A percentile compares a stretch with the other conserved stretches of the same genome.
phyloP scores from a whole-genome alignment of 2,329 filamentous ascomycete genomes.

The Ustulina deusta region DNA sequence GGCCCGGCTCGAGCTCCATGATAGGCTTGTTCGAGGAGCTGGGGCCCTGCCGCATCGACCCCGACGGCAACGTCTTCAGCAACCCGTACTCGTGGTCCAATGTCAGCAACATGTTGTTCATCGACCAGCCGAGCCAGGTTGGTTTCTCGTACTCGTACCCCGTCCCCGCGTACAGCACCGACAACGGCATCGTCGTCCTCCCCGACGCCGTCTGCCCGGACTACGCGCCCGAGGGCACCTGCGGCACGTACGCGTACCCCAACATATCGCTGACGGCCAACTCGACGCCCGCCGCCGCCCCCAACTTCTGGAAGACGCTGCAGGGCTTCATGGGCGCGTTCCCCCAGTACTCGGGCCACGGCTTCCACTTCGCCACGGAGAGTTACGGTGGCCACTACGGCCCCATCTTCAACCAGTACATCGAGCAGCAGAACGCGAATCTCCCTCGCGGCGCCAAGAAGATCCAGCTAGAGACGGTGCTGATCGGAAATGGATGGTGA shows the following conservation, averaged over 20 bases:
- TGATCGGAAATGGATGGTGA: constrained; percentile 68
- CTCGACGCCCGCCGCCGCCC: constrained; percentile 64
- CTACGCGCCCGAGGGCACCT: constrained; percentile 58
- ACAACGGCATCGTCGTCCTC: constrained; percentile 55
- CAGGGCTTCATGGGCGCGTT: constrained; percentile 74
- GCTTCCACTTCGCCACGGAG: constrained; percentile 68
- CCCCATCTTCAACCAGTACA: constrained; percentile 65
- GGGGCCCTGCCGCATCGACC: constrained; percentile 56
- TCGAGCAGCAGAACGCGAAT: constrained; percentile 60
- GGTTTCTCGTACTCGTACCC: constrained; percentile 64
- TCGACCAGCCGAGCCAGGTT: constrained; percentile 70
- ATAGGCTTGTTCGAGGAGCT: constrained; percentile 66
- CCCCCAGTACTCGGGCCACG: constrained; percentile 61
- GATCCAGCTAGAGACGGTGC: constrained; percentile 62
- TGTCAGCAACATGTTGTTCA: constrained; percentile 69
- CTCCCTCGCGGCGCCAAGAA: constrained; percentile 56
- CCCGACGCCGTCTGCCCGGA: constrained; percentile 62
- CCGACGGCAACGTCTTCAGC: constrained; percentile 57
- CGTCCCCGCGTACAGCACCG: constrained; percentile 48
- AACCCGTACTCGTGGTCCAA: constrained; percentile 73
- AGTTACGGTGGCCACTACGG: constrained; percentile 70
- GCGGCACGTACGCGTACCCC: constrained; percentile 67
- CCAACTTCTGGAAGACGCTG: constrained; percentile 70
- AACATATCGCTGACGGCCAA: constrained; percentile 64
- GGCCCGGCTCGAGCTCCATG: constrained; percentile 64